phyloP scores from a whole-genome alignment of 352 stramenopile genomes.

The Globisporangium nagaii region DNA sequence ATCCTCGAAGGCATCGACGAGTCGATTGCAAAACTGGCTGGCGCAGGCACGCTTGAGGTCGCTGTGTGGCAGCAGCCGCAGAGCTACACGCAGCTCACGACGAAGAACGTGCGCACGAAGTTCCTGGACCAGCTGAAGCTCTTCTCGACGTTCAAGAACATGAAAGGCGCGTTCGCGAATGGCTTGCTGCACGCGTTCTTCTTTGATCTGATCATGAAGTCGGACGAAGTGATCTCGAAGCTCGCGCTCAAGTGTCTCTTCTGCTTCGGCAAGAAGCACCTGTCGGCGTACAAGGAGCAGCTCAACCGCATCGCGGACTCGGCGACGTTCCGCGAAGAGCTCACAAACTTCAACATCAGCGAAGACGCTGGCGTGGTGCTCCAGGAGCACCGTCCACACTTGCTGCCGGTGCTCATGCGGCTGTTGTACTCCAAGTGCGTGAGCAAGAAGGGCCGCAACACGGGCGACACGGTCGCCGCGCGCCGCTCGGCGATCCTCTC shows the following conservation, averaged over 20 bases:
- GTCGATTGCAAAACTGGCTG: conserved; percentile 37
- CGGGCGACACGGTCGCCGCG: conserved; percentile 76
- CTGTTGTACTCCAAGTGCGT: conserved; percentile 90
- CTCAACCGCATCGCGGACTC: conserved; percentile 79
- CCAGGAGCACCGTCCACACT: conserved; percentile 64
- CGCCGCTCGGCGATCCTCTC: conserved; percentile 87
- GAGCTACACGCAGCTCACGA: conserved; percentile 42
- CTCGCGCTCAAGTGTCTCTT: conserved; percentile 85
- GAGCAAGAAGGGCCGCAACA: conserved; percentile 79
- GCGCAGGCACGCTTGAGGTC: conserved; percentile 14
- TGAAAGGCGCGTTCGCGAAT: conserved; percentile 82
- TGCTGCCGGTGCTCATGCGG: conserved; percentile 85
- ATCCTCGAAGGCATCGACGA: conserved; percentile 40
- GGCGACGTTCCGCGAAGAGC: conserved; percentile 83
- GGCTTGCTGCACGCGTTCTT: conserved; percentile 76
- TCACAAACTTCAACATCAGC: conserved; percentile 86
- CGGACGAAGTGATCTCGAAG: conserved; percentile 83
- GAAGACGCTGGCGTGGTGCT: conserved; percentile 63
- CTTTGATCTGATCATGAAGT: conserved; percentile 88
- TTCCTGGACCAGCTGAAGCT: conserved; percentile 79
- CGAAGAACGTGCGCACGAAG: conserved; percentile 74
- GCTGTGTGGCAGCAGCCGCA: conserved; percentile 19
- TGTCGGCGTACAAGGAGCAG: conserved; percentile 84
- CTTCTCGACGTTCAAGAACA: conserved; percentile 81
- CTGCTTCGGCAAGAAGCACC: conserved; percentile 75